Base-by-base conservation (phyloP, 2,329 filamentous ascomycete genomes). In the Fusarium lateritium region DNA sequence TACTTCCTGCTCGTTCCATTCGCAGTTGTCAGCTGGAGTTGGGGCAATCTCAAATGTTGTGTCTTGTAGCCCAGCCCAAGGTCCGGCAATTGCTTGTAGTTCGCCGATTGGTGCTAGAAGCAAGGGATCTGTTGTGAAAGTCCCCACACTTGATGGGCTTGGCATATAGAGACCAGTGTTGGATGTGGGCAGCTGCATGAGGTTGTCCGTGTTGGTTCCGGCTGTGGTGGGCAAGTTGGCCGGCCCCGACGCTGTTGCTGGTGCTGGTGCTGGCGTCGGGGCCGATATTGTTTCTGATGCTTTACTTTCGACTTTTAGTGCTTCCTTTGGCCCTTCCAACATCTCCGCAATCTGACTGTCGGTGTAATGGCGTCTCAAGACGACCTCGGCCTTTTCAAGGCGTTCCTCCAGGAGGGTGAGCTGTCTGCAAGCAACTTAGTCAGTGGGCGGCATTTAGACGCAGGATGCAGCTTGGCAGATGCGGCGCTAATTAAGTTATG, bases 391-490 rank as follows among this genome's bases (percentile, higher is more conserved):
- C 34, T 65, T 71, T 46, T 71, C 68, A 3, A 71, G 60, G 2
- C 68, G 64, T 38, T 71, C 68, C 50, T 71, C 68, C 2, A 71
- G 24, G 13, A 71, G 65, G 5, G 68, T 71, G 17, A 71, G 56
- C 36, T 70, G 67, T 42, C 68, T 71, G 42, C 22, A 36, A 13
- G 22, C 31, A 7, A 39, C 11, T n/a, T 17, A 34, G 53, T 68
- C 50, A 65, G 64, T 50, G n/a, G 33, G 36, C 34, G 21, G 22
- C 17, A 17, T 26, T 24, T 11, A 15, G 15, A 49, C 14, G 26
- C 13, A n/a, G n/a, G 22, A 15, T n/a, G 11, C 11, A 28, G 26
- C 14, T 2, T 49, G 21, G 19, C 19, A 7, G 21, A 19, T 17
- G 39, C 26, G 14, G 22, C 17, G 26, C 33, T 36, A 38, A 10